Base-by-base conservation (phyloP, 805 yeast genomes). In the Wickerhamomyces xylosicus region DNA sequence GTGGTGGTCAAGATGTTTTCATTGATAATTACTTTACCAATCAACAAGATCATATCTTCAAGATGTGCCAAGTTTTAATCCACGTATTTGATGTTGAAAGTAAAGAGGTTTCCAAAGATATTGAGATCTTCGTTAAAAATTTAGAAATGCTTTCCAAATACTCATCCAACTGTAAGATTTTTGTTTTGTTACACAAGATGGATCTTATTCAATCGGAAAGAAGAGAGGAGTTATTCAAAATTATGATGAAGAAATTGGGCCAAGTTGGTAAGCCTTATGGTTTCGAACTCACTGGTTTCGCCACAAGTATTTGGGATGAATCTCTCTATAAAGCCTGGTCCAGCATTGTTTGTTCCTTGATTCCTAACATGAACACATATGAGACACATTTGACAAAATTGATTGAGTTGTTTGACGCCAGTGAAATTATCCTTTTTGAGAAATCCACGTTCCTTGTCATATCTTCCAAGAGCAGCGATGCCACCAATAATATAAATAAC, bases 301-400 rank as follows among this genome's bases (percentile, higher is more conserved):
- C 96, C 5, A 92, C 97, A 0, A 85, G 95, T 1, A 90, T 90
- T 41, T 90, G 97, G 97, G 97, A 90, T 62, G 97, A 90, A 58
- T 78, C 90, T 53, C 66, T 90, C 42, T 92, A 90, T 58, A 89
- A 84, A 58, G 98, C 98, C 1, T 92, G 98, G 98, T 85, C 95
- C 3, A 84, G 79, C 37, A 90, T 92, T 43, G 97, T 92, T 28
- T 89, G 97, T 54, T 83, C 96, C 2, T 68, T 92, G 48, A 90
- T 92, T 41, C 97, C 98, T 13, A 90, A 92, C 53, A 89, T 90
- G 74, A 70, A 75, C 31, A 62, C 77, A 14, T 83, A 86, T 53
- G 90, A 90, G 58, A 73, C 73, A 41, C 82, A 85, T 54, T 66
- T 92, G 43, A 62, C 78, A 35, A 79, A 77, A 48, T 74, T 92